A percentile compares a stretch with the other conserved stretches of the same genome.
Conservation (phyloP, 306 rosid species). For the Rubus parviflorus region DNA sequence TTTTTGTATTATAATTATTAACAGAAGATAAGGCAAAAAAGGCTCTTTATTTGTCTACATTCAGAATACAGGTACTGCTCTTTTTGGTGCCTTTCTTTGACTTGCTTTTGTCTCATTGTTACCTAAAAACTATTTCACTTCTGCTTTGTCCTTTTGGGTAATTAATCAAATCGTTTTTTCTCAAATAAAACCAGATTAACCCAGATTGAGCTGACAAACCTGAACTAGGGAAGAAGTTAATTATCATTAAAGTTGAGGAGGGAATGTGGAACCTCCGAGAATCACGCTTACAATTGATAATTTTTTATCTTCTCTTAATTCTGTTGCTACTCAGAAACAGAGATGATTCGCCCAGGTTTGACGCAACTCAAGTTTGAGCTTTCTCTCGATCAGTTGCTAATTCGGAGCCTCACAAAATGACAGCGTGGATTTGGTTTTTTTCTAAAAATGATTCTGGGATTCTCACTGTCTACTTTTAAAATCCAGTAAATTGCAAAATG, state of each 20-base stretch:
- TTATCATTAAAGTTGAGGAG: not conserved
- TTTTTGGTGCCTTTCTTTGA: slow-evolving; percentile 8
- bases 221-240: not conserved
- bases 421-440: not conserved
- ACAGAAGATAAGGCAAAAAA: not conserved
- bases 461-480: not conserved
- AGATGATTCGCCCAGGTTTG: not conserved
- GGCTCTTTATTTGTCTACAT: not conserved
- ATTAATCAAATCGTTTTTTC: not conserved
- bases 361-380: not conserved
- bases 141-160: not conserved
- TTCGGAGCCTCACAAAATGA: slow-evolving; percentile 3
- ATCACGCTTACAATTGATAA: not conserved
- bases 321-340: not conserved
- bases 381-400: not conserved
- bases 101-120: slow-evolving; percentile 3
- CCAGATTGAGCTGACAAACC: not conserved
- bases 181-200: not conserved
- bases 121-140: not conserved
- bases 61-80: slow-evolving; percentile 8
- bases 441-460: not conserved
- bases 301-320: not conserved
- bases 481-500: not conserved
- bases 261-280: slow-evolving; percentile 3
- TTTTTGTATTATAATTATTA: not conserved